Evolutionary conservation across 805 yeast genomes (phyloP), one percentile per base, ranked within the genome.

Genomic region (Yarrowia hollandica): DNA sequence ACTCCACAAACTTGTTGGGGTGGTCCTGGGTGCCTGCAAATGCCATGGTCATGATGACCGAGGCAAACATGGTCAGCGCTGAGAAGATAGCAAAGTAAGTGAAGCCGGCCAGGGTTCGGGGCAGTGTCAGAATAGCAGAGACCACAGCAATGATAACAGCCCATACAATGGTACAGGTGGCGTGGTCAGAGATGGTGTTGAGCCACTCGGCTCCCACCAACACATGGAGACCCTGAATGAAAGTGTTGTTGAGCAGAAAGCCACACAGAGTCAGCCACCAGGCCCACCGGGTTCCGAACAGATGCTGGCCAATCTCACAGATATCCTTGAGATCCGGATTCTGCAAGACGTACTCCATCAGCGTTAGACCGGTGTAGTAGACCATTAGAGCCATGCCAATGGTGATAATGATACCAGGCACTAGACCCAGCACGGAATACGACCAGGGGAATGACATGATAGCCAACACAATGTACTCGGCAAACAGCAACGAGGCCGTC

Each of bases 371-470:
- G 1, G 86, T 82, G 69, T 82, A 82, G 26, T 79, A 70, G 21
- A 79, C 82, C 5, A 80, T 75, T 19, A 75, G 62, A 1, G 84
- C 75, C 4, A 82, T 81, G 56, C 78, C 77, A 1, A 75, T 75
- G 0, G 85, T 82, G 50, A 82, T 65, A 25, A 82, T 78, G 23
- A 82, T 70, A 0, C 86, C 86, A 1, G 85, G 84, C 1, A 82
- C 78, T 8, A 82, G 68, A 0, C 86, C 86, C 16, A 82, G 69
- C 3, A 82, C 82, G 2, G 85, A 80, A 64, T 79, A 82, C 10
- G 84, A 79, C 84, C 85, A 81, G 0, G 86, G 86, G 67, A 82
- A 82, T n/a, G 84, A 79, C 82, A 82, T 76, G 61, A 81, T 80
- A 12, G 86, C 86, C 62, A 82, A 72, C 64, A 85, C 82, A 28